phyloP scores from a whole-genome alignment of 1,284 basidiomycete species.

The Puccinia coronata region DNA sequence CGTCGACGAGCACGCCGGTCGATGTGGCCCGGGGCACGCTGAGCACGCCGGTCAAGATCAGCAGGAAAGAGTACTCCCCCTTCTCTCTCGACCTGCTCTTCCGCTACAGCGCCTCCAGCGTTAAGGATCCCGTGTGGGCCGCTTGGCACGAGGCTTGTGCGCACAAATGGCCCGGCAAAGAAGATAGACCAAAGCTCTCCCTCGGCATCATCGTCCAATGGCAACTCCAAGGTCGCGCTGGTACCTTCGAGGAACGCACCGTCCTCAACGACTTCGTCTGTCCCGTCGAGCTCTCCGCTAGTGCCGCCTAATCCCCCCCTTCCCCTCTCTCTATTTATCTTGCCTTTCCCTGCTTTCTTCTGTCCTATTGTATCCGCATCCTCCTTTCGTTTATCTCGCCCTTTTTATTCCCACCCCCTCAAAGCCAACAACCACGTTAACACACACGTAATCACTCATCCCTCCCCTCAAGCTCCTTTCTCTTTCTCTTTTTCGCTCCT shows the following conservation, averaged over 20 bases:
- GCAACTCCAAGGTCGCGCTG: not conserved
- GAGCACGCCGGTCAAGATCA: not conserved
- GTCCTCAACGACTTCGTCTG: conserved; percentile 26
- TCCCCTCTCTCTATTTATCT: not conserved
- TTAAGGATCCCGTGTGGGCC: conserved; percentile 31
- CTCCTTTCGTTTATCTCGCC: no score
- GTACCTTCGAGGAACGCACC: conserved; percentile 19
- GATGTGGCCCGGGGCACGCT: conserved; percentile 14
- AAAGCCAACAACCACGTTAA: no score
- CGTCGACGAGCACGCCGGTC: not conserved
- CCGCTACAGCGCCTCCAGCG: conserved; percentile 6
- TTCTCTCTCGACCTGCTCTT: conserved; percentile 23
- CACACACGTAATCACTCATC: no score
- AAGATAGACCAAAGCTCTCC: conserved; percentile 19
- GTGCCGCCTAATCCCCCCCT: conserved; percentile 8
- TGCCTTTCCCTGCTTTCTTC: not conserved
- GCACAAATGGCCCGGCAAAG: conserved; percentile 45
- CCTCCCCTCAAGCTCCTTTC: no score
- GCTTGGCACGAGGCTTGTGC: conserved; percentile 32
- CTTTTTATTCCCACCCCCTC: no score
- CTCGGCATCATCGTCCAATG: conserved; percentile 25
- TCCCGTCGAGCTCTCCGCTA: conserved; percentile 35
- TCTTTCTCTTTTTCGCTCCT: no score
- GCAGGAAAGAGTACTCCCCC: conserved; percentile 37
- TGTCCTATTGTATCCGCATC: not conserved